A percentile compares a stretch with the other conserved stretches of the same genome.
These are phyloP conservation scores for Tarenaya hassleriana DNA, from an alignment of 345 rosid genomes.

Conservation along the genomic window DNA sequence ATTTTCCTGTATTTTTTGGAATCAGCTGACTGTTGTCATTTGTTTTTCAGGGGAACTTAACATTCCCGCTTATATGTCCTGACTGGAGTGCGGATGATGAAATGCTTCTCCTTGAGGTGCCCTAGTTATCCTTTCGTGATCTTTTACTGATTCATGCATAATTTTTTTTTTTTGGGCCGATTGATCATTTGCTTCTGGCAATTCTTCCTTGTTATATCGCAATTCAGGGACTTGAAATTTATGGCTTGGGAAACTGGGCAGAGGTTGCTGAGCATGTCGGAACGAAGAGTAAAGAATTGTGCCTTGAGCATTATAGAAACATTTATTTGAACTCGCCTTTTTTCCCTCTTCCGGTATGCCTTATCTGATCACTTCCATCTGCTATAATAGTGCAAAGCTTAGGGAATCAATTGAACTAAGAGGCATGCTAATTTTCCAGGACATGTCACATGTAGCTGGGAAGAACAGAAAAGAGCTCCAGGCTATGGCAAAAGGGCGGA, in stretches of 20 bases:
- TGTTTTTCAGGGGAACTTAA: constrained; percentile 65
- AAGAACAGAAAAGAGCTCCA: constrained; percentile 91
- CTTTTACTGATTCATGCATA: too few relatives aligned
- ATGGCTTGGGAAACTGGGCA: constrained; percentile 94
- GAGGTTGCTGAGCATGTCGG: constrained; percentile 99
- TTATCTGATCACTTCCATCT: constrained; percentile 13
- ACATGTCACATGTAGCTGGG: constrained; percentile 92
- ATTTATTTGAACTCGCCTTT: constrained; percentile 72
- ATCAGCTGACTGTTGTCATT: not conserved
- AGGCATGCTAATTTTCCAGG: constrained; percentile 39
- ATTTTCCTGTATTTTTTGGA: not conserved
- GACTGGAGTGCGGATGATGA: constrained; percentile 99
- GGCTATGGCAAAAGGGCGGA: constrained; percentile 91
- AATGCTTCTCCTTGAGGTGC: constrained; percentile 89
- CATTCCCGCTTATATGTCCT: constrained; percentile 81
- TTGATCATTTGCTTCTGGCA: not conserved
- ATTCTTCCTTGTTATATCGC: not conserved
- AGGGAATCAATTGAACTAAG: constrained; percentile 6
- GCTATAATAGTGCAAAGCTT: constrained; percentile 4
- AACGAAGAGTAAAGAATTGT: constrained; percentile 82
- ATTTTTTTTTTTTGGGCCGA: not conserved
- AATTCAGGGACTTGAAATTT: constrained; percentile 90
- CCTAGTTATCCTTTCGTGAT: constrained; percentile 15
- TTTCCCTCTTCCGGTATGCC: constrained; percentile 89
- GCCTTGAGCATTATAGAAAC: constrained; percentile 70